Base-by-base conservation (phyloP, 2,329 filamentous ascomycete species). In the Botrytis galanthina region DNA sequence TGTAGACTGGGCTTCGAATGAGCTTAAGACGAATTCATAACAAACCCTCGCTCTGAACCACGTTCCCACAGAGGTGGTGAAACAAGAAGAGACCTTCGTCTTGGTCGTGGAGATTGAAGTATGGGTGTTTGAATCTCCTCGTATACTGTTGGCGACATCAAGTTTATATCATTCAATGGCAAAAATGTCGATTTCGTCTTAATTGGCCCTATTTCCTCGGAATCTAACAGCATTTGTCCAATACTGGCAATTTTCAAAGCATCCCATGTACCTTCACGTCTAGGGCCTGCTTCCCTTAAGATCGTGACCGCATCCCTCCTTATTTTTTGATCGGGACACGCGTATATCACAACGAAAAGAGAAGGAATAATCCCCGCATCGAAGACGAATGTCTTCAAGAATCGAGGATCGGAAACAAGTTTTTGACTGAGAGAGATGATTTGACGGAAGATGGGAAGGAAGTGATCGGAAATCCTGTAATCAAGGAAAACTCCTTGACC, bases 231-330 rank as follows among this genome's bases (percentile, higher is more conserved):
- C 71, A 72, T 72, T 48, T 72, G 48, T 18, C 71, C 77, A n/a
- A 77, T 70, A 29, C 60, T 71, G 20, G 71, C 75, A 46, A 77
- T 68, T 20, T 67, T 75, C 4, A 70, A 16, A 66, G 75, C 74
- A 73, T 77, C 75, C 78, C 78, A 78, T 8, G 73, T 72, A 10
- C 74, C 74, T 64, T 78, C 77, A 37, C 76, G 70, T 54, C 77
- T 76, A 44, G 74, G 75, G 18, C 60, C 71, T 29, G 70, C 67
- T 29, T 67, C 51, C 64, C 69, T 72, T 35, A 79, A 66, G 18
- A 78, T 26, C 32, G 70, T 39, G 26, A 78, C 39, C 14, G 77
- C 77, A n/a, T 78, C 77, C 18, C 70, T 67, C 29, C 73, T 71
- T 35, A 78, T 59, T 10, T 48, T 66, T 51, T 62, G 66, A 57